Conservation (phyloP, 345 rosid genomes). For the Bretschneidera sinensis region DNA sequence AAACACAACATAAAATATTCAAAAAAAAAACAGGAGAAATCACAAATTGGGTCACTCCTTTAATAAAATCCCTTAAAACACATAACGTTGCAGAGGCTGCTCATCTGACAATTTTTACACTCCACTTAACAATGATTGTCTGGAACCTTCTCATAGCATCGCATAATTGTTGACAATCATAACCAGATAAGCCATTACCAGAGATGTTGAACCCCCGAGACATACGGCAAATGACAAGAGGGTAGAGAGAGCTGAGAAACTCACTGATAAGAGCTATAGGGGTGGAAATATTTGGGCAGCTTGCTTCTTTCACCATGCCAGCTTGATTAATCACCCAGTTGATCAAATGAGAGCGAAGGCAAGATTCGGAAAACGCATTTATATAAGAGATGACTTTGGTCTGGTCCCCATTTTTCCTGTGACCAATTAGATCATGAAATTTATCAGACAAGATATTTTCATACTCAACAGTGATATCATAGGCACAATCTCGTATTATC, state of each 20-base stretch:
- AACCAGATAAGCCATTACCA: neutral
- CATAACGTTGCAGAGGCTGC: neutral
- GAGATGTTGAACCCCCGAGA: slow-evolving; percentile 1
- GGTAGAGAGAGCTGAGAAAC: slow-evolving; percentile 24
- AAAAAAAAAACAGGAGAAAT: neutral
- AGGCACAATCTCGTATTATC: slow-evolving; percentile 13
- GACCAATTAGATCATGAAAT: slow-evolving; percentile 24
- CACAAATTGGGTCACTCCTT: neutral
- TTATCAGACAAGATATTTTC: slow-evolving; percentile 10
- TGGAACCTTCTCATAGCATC: neutral
- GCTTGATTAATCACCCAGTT: slow-evolving; percentile 50
- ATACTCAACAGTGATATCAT: slow-evolving; percentile 5
- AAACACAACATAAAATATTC: slow-evolving; percentile 2
- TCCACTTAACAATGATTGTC: neutral
- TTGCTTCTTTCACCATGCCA: slow-evolving; percentile 31
- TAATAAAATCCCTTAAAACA: neutral
- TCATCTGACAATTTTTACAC: neutral
- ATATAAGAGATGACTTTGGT: slow-evolving; percentile 35
- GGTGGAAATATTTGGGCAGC: slow-evolving; percentile 29
- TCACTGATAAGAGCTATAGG: slow-evolving; percentile 62
- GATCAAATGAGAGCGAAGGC: slow-evolving; percentile 40
- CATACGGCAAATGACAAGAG: slow-evolving; percentile 13
- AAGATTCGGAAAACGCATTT: slow-evolving; percentile 45
- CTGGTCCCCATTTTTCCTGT: slow-evolving; percentile 49
- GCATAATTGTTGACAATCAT: neutral